Conservation (phyloP, 345 rosid species). For the Eucalyptus tenuipes region DNA sequence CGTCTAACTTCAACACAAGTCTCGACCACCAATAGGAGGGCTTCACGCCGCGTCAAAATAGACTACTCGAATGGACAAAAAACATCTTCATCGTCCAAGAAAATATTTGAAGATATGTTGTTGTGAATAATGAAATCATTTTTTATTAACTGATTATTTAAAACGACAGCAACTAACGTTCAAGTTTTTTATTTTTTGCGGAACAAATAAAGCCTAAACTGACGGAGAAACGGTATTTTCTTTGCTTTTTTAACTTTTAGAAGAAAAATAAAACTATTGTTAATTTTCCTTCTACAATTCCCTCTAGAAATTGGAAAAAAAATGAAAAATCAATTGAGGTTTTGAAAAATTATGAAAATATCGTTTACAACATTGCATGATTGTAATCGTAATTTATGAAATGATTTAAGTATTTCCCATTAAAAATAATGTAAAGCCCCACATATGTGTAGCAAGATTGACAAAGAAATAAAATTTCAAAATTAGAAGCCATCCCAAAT, state of each 20-base stretch:
- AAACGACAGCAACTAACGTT: accelerated
- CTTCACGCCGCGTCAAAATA: too few species aligned
- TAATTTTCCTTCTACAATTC: background rate
- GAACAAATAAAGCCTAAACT: accelerated
- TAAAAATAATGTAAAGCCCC: background rate
- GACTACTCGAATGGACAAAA: too few species aligned
- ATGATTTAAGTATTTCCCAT: background rate
- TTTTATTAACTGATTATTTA: accelerated
- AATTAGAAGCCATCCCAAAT: background rate
- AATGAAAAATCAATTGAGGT: background rate
- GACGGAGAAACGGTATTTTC: accelerated
- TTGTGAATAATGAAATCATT: accelerated
- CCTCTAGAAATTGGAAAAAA: background rate
- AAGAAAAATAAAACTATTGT: accelerated
- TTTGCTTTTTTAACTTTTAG: background rate
- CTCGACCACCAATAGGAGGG: background rate
- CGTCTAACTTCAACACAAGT: background rate
- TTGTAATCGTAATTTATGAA: background rate
- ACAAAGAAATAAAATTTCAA: background rate
- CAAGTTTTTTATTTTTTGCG: too few species aligned
- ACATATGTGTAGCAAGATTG: background rate
- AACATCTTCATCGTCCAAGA: accelerated
- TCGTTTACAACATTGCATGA: background rate
- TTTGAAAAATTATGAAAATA: background rate
- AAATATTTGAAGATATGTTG: accelerated